phyloP scores from a whole-genome alignment of 495 filamentous ascomycete genomes.

The Xylaria flabelliformis region DNA sequence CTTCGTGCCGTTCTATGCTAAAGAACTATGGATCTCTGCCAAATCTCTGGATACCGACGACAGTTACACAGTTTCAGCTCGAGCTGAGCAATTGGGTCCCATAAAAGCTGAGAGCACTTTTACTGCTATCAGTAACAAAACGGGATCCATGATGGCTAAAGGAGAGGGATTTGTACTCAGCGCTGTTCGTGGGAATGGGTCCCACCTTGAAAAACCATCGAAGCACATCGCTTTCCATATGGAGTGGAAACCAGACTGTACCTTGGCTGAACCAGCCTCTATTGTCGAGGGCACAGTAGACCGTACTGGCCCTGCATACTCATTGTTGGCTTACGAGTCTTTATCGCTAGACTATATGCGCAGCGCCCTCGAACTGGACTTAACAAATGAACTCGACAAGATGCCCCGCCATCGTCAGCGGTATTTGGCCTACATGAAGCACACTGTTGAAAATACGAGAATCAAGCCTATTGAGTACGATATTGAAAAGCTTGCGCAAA shows the following conservation, averaged over 20 bases:
- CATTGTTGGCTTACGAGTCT: conserved; percentile 20
- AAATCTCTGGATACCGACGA: conserved; percentile 11
- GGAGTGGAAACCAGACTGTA: conserved; percentile 23
- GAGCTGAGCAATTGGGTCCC: conserved; percentile 11
- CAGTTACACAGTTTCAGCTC: conserved; percentile 21
- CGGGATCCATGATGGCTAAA: conserved; percentile 19
- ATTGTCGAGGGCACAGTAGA: conserved; percentile 11
- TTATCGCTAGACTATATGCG: conserved; percentile 24
- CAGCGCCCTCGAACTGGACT: conserved; percentile 15
- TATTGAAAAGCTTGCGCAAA: conserved; percentile 21
- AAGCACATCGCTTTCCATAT: conserved; percentile 20
- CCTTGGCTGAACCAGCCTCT: not conserved
- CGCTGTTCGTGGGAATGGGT: not conserved
- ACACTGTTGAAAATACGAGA: conserved; percentile 3
- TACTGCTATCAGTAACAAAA: conserved; percentile 3
- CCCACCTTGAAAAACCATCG: not conserved
- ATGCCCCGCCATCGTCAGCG: conserved; percentile 18
- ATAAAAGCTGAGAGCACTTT: conserved; percentile 17
- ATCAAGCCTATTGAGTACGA: conserved; percentile 18
- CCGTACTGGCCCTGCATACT: conserved; percentile 1
- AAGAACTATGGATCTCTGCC: conserved; percentile 24
- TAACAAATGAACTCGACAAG: not conserved
- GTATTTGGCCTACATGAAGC: conserved; percentile 23
- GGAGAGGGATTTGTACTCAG: conserved; percentile 16
- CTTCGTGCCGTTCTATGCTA: conserved; percentile 19